Evolutionary conservation across 78 protist species (phyloP).

Genomic region (Dictyostelium intermedium): DNA sequence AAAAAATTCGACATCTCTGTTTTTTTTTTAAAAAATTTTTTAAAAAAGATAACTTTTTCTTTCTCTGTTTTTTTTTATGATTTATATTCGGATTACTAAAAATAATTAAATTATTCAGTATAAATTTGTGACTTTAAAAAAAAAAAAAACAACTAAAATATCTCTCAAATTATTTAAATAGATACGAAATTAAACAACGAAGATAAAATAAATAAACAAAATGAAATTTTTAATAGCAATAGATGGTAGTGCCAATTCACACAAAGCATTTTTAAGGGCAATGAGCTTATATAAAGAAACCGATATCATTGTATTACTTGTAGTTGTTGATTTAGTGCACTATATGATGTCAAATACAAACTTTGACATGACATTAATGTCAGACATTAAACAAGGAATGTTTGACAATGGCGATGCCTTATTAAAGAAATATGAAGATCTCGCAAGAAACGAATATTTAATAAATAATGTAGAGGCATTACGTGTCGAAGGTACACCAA

Average conservation of each 20-base stretch:
- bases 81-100: too few relatives aligned
- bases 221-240: neutral
- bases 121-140: too few relatives aligned
- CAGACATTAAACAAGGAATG: conserved; percentile 45
- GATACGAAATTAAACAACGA: neutral
- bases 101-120: too few relatives aligned
- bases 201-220: neutral
- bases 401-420: conserved; percentile 29
- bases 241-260: neutral
- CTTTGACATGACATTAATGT: neutral
- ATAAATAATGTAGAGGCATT: neutral
- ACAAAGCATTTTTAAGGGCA: conserved; percentile 20
- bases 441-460: conserved; percentile 13
- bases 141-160: too few relatives aligned
- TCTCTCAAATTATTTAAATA: too few relatives aligned
- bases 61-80: too few relatives aligned
- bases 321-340: conserved; percentile 46
- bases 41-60: too few relatives aligned
- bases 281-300: conserved; percentile 11
- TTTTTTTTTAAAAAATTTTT: too few relatives aligned
- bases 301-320: neutral
- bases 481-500: conserved; percentile 42
- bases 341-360: conserved; percentile 55
- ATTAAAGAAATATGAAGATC: conserved; percentile 19
- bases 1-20: too few relatives aligned